Evolutionary conservation across 345 rosid genomes (phyloP).

Genomic region (Physaria fendleri): DNA sequence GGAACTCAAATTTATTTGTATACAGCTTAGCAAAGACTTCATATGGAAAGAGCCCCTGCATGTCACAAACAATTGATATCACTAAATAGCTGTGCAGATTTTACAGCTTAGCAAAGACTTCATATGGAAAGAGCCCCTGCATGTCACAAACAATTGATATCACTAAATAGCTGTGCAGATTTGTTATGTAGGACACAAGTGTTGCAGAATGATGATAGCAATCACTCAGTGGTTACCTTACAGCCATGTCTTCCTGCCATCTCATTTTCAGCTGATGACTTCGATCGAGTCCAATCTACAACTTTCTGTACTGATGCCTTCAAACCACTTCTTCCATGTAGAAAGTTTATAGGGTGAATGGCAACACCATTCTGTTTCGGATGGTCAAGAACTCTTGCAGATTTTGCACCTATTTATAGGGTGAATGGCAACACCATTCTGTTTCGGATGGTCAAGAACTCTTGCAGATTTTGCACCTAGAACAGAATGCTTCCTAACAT

Average conservation of each 20-base stretch:
- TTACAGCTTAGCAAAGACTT: constrained; percentile 73
- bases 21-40: constrained; percentile 76
- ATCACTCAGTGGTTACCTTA: constrained; percentile 44
- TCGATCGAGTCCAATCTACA: constrained; percentile 59
- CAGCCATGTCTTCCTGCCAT: constrained; percentile 44
- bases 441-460: constrained; percentile 28
- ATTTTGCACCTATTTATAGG: constrained; percentile 24
- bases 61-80: constrained; percentile 20
- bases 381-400: constrained; percentile 32
- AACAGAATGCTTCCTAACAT: constrained; percentile 26
- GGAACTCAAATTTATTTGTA: constrained; percentile 58
- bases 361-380: constrained; percentile 29
- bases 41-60: constrained; percentile 77
- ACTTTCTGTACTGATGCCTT: constrained; percentile 58
- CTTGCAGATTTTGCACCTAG: constrained; percentile 34
- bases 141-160: constrained; percentile 24
- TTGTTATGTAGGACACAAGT: neutral
- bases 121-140: constrained; percentile 80
- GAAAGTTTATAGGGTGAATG: constrained; percentile 26
- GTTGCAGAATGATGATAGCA: neutral
- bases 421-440: constrained; percentile 26
- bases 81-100: no score
- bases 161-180: constrained; percentile 5
- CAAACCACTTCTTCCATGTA: constrained; percentile 39
- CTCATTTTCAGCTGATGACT: constrained; percentile 39